Percentiles rank a stretch among this genome's conserved stretches.
These are phyloP conservation scores for Trypanosoma boissoni DNA, from an alignment of 208 protist species.

Conservation along the genomic window DNA sequence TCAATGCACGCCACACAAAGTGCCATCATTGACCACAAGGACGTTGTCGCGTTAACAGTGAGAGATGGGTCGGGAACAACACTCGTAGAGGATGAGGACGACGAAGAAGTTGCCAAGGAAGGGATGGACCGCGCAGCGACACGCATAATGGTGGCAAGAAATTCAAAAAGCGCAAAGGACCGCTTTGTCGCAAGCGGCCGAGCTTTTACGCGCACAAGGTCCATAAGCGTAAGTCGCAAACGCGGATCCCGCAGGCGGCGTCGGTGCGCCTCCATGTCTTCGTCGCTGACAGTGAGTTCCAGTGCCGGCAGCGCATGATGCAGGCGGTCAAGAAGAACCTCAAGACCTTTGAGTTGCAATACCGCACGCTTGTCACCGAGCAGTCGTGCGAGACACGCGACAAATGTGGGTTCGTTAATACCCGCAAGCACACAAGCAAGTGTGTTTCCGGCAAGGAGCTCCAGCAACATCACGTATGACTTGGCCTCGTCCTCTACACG, in stretches of 20 bases:
- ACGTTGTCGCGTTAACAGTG: not conserved
- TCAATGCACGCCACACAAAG: slow-evolving; percentile 67
- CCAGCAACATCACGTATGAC: slow-evolving; percentile 77
- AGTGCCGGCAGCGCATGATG: slow-evolving; percentile 85
- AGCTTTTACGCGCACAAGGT: slow-evolving; percentile 80
- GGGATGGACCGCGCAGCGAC: slow-evolving; percentile 8
- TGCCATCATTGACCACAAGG: slow-evolving; percentile 25
- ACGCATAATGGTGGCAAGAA: slow-evolving; percentile 42
- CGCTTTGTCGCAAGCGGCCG: slow-evolving; percentile 83
- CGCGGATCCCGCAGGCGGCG: slow-evolving; percentile 75
- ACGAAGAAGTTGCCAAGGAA: no score
- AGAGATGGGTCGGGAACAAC: no score
- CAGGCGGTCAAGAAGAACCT: slow-evolving; percentile 86
- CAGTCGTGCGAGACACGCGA: slow-evolving; percentile 69
- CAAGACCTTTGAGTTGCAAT: slow-evolving; percentile 76
- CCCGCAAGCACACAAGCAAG: slow-evolving; percentile 88
- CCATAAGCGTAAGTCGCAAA: slow-evolving; percentile 66
- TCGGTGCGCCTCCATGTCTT: slow-evolving; percentile 74
- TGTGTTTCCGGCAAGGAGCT: slow-evolving; percentile 86
- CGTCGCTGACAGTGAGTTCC: slow-evolving; percentile 76
- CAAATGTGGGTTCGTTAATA: slow-evolving; percentile 89
- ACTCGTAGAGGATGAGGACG: no score
- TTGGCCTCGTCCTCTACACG: slow-evolving; percentile 73
- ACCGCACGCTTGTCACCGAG: slow-evolving; percentile 50
- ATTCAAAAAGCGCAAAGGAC: slow-evolving; percentile 62